A percentile compares a stretch with the other conserved stretches of the same genome.
These are phyloP conservation scores for Aspergillus bridgeri DNA, from an alignment of 495 filamentous ascomycete genomes.

Conservation along the genomic window DNA sequence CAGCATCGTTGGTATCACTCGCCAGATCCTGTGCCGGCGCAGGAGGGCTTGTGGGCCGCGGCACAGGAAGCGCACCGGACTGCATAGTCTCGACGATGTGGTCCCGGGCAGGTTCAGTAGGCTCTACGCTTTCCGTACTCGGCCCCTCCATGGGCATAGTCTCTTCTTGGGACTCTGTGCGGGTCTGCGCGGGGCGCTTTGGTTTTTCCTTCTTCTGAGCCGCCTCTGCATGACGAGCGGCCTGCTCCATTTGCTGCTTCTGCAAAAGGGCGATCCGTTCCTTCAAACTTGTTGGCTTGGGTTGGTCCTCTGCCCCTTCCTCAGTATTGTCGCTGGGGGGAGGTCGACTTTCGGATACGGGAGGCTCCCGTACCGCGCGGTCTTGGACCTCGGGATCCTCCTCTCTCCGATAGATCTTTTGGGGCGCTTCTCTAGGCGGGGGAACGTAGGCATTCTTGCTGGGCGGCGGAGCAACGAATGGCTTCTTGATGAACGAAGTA, in stretches of 20 bases:
- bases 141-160: slow-evolving; percentile 28
- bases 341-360: slow-evolving; percentile 54
- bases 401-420: slow-evolving; percentile 79
- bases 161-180: slow-evolving; percentile 54
- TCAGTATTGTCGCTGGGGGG: slow-evolving; percentile 54
- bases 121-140: slow-evolving; percentile 43
- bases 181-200: slow-evolving; percentile 75
- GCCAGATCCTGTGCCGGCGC: slow-evolving; percentile 49
- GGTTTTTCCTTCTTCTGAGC: slow-evolving; percentile 85
- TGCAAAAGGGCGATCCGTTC: slow-evolving; percentile 91
- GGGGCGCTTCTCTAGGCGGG: slow-evolving; percentile 60
- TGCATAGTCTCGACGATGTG: slow-evolving; percentile 56
- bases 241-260: slow-evolving; percentile 87
- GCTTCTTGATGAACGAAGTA: slow-evolving; percentile 85
- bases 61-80: slow-evolving; percentile 40
- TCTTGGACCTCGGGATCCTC: slow-evolving; percentile 83
- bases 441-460: slow-evolving; percentile 91
- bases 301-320: slow-evolving; percentile 62
- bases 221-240: slow-evolving; percentile 72
- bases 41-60: slow-evolving; percentile 41
- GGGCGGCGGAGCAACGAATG: slow-evolving; percentile 95
- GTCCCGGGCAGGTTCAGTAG: slow-evolving; percentile 51
- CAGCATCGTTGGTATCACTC: slow-evolving; percentile 86
- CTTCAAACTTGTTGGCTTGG: slow-evolving; percentile 88
- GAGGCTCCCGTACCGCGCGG: slow-evolving; percentile 43